Evolutionary conservation across 139 green algal species (phyloP).

Genomic region (Closterium sp.): DNA sequence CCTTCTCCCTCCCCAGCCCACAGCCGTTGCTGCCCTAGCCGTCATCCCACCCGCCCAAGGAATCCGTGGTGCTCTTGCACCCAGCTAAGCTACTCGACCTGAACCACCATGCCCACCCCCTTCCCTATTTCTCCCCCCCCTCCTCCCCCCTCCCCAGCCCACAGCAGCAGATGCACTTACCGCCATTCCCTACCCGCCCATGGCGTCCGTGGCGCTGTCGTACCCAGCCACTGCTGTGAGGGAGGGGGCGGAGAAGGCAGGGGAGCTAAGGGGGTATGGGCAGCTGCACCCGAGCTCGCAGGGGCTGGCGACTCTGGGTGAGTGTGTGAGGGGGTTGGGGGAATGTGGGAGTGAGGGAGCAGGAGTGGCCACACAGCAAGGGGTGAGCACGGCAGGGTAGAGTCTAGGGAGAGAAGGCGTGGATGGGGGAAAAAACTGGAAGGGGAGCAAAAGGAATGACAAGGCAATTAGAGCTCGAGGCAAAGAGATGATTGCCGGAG

Average conservation of each 20-base stretch:
- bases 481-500: too few species aligned
- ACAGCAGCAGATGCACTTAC: constrained; percentile 66
- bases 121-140: not conserved
- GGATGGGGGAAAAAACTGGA: too few species aligned
- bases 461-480: too few species aligned
- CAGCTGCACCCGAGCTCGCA: constrained; percentile 95
- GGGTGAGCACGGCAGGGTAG: not conserved
- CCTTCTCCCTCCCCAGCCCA: not conserved
- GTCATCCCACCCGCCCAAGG: too few species aligned
- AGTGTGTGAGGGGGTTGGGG: not conserved
- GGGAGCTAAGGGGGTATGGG: constrained; percentile 89
- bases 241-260: constrained; percentile 35
- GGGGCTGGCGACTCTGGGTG: constrained; percentile 80
- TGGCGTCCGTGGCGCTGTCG: constrained; percentile 84
- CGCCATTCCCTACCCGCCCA: constrained; percentile 93
- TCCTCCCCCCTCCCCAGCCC: constrained; percentile 3
- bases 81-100: too few species aligned
- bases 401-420: too few species aligned
- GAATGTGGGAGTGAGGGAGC: too few species aligned
- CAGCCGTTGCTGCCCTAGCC: too few species aligned
- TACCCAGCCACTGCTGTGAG: constrained; percentile 67
- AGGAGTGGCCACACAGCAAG: too few species aligned
- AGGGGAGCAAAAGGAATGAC: too few species aligned
- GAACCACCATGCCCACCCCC: too few species aligned
- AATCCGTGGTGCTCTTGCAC: too few species aligned